Percentiles rank a stretch among this genome's conserved stretches.
These are phyloP conservation scores for Solanum clarkiae DNA, from an alignment of 257 asterid genomes.

Conservation along the genomic window DNA sequence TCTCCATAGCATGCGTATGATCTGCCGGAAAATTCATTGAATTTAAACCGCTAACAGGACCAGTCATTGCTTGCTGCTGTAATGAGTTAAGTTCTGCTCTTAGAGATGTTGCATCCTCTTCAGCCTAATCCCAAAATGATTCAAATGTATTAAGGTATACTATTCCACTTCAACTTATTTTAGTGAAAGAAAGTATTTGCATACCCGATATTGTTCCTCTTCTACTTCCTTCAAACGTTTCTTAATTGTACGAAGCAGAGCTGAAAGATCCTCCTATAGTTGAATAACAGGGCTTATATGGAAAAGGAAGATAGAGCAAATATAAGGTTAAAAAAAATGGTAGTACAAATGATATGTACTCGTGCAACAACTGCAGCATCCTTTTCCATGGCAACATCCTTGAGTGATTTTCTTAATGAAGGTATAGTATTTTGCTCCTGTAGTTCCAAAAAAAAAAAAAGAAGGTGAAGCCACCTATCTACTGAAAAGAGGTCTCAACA, in stretches of 20 bases:
- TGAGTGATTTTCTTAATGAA: constrained; percentile 77
- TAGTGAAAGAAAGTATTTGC: constrained; percentile 9
- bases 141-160: constrained; percentile 1
- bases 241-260: constrained; percentile 84
- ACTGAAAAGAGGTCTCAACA: neutral
- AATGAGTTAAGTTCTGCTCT: constrained; percentile 76
- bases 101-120: constrained; percentile 91
- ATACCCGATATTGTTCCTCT: constrained; percentile 93
- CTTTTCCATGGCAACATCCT: constrained; percentile 97
- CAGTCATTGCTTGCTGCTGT: constrained; percentile 76
- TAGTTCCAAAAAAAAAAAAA: neutral
- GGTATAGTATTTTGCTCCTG: constrained; percentile 91
- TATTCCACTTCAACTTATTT: neutral
- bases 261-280: constrained; percentile 88
- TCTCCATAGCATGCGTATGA: constrained; percentile 71
- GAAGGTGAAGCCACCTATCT: neutral
- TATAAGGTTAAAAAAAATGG: neutral
- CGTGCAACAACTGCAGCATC: constrained; percentile 99
- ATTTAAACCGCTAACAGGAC: constrained; percentile 25
- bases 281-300: constrained; percentile 8
- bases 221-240: constrained; percentile 88
- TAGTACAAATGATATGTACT: constrained; percentile 23
- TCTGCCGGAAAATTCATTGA: constrained; percentile 45
- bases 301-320: neutral
- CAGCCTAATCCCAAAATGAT: constrained; percentile 51